Evolutionary conservation across 177 flowering plant genomes (phyloP).

Genomic region (Tripterygium wilfordii): DNA sequence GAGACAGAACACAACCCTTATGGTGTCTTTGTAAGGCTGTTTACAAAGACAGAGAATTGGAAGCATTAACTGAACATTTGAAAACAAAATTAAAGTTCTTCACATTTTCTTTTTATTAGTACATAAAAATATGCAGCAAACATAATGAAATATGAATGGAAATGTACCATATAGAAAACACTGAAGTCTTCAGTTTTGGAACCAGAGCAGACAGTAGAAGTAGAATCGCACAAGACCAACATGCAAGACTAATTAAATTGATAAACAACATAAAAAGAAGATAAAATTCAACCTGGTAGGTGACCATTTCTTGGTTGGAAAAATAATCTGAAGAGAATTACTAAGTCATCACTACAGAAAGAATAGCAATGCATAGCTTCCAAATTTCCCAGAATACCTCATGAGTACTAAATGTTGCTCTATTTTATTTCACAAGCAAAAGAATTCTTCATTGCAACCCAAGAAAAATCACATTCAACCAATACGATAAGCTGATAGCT

Average conservation of each 20-base stretch:
- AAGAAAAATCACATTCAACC: slow-evolving; percentile 28
- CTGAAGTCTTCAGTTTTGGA: slow-evolving; percentile 29
- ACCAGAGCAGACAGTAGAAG: slow-evolving; percentile 28
- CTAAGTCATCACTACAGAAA: slow-evolving; percentile 34
- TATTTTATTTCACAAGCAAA: slow-evolving; percentile 16
- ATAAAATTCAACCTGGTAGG: too few relatives aligned
- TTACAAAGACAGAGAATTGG: too few relatives aligned
- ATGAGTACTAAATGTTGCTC: slow-evolving; percentile 1
- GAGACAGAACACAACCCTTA: slow-evolving; percentile 14
- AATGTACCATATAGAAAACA: slow-evolving; percentile 22
- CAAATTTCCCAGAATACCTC: slow-evolving; percentile 5
- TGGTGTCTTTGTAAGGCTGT: slow-evolving; percentile 15
- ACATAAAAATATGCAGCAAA: too few relatives aligned
- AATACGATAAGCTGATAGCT: slow-evolving; percentile 13
- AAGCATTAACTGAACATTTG: too few relatives aligned
- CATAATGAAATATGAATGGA: not conserved
- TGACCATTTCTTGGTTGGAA: too few relatives aligned
- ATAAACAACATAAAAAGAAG: not conserved
- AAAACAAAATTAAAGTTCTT: too few relatives aligned
- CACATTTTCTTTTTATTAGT: too few relatives aligned
- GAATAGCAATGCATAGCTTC: slow-evolving; percentile 19
- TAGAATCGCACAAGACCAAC: slow-evolving; percentile 28
- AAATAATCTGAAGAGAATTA: slow-evolving; percentile 6
- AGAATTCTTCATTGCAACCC: slow-evolving; percentile 16
- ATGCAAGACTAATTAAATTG: slow-evolving; percentile 14